Percentiles rank a stretch among this genome's conserved stretches.
Evolutionary conservation across 2,329 filamentous ascomycete species (phyloP).

Genomic region (Diaporthe helianthi): DNA sequence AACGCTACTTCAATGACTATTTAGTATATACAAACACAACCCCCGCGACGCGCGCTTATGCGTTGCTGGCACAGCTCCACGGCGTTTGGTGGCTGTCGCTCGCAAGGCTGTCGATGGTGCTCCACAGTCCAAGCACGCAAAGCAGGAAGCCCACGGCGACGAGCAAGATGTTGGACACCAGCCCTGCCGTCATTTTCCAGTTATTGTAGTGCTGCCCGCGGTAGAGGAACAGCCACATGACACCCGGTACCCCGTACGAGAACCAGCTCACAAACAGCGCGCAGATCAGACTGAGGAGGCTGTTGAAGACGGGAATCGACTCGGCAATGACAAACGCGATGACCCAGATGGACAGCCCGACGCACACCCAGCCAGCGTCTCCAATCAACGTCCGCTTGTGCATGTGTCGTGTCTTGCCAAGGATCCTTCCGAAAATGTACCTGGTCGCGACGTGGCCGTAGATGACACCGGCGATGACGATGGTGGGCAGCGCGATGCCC

Average conservation of each 20-base stretch:
- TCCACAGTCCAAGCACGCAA: conserved; percentile 50
- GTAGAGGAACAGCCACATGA: conserved; percentile 58
- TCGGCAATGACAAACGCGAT: conserved; percentile 73
- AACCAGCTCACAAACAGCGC: conserved; percentile 74
- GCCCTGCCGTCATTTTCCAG: conserved; percentile 43
- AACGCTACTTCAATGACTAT: not conserved
- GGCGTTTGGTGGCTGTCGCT: conserved; percentile 42
- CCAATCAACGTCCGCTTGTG: conserved; percentile 57
- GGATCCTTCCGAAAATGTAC: conserved; percentile 70
- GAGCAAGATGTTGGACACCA: conserved; percentile 43
- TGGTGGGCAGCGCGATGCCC: conserved; percentile 72
- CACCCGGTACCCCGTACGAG: conserved; percentile 57
- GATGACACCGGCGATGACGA: conserved; percentile 75
- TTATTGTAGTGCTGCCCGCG: conserved; percentile 48
- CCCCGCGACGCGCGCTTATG: conserved; percentile 14
- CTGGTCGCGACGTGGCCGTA: conserved; percentile 72
- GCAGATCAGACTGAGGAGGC: conserved; percentile 67
- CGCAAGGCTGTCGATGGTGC: conserved; percentile 47
- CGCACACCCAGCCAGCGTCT: conserved; percentile 63
- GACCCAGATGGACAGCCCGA: conserved; percentile 63
- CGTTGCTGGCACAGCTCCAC: conserved; percentile 47
- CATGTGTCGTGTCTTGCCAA: conserved; percentile 64
- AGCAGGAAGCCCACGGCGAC: conserved; percentile 46
- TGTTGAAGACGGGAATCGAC: conserved; percentile 73
- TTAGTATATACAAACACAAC: not conserved